Conservation (phyloP, 306 rosid species). For the Cucumis hystrix region DNA sequence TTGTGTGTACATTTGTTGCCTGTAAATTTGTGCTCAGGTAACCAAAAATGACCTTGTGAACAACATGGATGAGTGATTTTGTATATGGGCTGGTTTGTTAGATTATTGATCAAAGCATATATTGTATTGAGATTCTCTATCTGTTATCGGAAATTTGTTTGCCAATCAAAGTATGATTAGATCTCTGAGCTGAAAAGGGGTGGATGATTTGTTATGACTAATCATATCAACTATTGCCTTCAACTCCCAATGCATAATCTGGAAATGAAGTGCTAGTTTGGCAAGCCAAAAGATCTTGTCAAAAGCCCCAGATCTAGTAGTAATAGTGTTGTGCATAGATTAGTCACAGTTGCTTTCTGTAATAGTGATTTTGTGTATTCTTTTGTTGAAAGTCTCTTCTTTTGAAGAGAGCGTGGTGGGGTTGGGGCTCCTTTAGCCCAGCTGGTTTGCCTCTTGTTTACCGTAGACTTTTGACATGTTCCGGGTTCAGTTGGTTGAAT, state of each 20-base stretch:
- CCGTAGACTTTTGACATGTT: too few relatives aligned
- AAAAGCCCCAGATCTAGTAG: too few relatives aligned
- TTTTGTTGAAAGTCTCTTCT: too few relatives aligned
- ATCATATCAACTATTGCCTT: neutral
- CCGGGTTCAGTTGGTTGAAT: too few relatives aligned
- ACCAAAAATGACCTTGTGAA: conserved; percentile 24
- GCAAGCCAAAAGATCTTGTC: neutral
- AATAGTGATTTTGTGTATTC: too few relatives aligned
- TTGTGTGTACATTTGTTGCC: conserved; percentile 43
- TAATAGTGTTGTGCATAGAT: too few relatives aligned
- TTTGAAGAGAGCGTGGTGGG: too few relatives aligned
- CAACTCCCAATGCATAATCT: neutral
- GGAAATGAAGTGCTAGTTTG: neutral
- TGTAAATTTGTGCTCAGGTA: conserved; percentile 10
- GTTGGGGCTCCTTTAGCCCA: too few relatives aligned
- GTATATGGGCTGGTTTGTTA: conserved; percentile 34
- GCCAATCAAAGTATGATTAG: neutral
- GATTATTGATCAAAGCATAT: conserved; percentile 11
- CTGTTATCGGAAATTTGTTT: neutral
- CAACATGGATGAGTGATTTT: conserved; percentile 23
- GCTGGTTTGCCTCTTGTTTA: too few relatives aligned
- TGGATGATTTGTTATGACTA: neutral
- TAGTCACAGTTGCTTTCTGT: too few relatives aligned
- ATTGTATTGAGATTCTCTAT: neutral
- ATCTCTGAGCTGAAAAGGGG: neutral